phyloP scores from a whole-genome alignment of 495 filamentous ascomycete species.

The Tricharina praecox region DNA sequence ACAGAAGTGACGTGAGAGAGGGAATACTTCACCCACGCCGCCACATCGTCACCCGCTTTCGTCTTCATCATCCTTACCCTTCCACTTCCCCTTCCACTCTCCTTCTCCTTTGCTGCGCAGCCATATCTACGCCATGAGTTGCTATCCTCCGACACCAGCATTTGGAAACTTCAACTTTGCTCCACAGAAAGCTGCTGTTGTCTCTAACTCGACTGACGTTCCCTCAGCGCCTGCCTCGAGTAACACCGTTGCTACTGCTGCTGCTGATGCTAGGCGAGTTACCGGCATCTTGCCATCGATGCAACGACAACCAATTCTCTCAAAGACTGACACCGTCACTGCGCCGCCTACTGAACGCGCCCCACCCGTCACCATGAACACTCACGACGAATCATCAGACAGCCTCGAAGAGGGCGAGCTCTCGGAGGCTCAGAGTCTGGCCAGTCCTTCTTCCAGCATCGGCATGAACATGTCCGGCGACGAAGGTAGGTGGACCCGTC shows the following conservation, averaged over 20 bases:
- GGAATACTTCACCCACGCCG: too few relatives aligned
- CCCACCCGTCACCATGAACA: background rate
- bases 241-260: background rate
- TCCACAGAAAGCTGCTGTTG: slow-evolving; percentile 13
- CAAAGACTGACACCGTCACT: background rate
- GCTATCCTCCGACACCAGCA: slow-evolving; percentile 37
- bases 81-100: too few relatives aligned
- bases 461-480: background rate
- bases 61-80: too few relatives aligned
- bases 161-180: slow-evolving; percentile 31
- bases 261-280: background rate
- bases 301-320: too few relatives aligned
- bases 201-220: background rate
- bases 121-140: slow-evolving; percentile 15
- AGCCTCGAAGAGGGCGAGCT: slow-evolving; percentile 24
- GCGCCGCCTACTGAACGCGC: background rate
- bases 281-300: too few relatives aligned
- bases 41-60: too few relatives aligned
- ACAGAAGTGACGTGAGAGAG: too few relatives aligned
- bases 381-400: slow-evolving; percentile 2
- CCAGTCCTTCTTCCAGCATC: background rate
- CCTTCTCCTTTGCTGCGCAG: too few relatives aligned
- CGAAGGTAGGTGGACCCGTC: slow-evolving; percentile 1
- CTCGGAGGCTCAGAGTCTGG: slow-evolving; percentile 12
- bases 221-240: background rate